A percentile compares a stretch with the other conserved stretches of the same genome.
Evolutionary conservation across 176 grass and related monocot species (phyloP).

Genomic region (Hordeum marinum): DNA sequence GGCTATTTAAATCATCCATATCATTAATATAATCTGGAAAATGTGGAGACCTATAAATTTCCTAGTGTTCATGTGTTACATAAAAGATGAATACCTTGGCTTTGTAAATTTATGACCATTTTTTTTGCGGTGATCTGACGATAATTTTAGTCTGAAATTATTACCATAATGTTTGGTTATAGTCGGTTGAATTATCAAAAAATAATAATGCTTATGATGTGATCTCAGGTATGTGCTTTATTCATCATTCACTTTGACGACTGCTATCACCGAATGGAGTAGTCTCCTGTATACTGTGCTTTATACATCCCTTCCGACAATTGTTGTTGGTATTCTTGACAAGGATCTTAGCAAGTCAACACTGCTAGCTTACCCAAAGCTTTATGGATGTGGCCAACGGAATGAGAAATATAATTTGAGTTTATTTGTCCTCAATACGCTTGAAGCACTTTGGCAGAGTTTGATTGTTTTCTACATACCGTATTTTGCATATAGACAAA

Average conservation of each 20-base stretch:
- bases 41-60: neutral
- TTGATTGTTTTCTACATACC: constrained; percentile 78
- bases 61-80: neutral
- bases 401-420: constrained; percentile 69
- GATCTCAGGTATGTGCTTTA: constrained; percentile 79
- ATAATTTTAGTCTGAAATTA: no score
- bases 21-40: neutral
- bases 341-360: constrained; percentile 72
- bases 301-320: constrained; percentile 84
- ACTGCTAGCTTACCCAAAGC: constrained; percentile 56
- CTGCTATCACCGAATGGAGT: constrained; percentile 79
- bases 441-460: constrained; percentile 85
- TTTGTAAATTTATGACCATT: constrained; percentile 13
- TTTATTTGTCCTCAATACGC: constrained; percentile 72
- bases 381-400: constrained; percentile 79
- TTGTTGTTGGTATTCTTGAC: constrained; percentile 80
- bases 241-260: constrained; percentile 71
- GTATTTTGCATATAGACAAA: constrained; percentile 68
- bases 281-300: constrained; percentile 81
- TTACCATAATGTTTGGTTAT: neutral
- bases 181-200: constrained; percentile 8
- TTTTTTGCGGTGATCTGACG: no score
- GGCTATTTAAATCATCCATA: neutral
- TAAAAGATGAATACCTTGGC: neutral
- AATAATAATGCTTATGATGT: constrained; percentile 17